Evolutionary conservation across 1,139 yeast species (phyloP).

Genomic region (Candida glucosophila): DNA sequence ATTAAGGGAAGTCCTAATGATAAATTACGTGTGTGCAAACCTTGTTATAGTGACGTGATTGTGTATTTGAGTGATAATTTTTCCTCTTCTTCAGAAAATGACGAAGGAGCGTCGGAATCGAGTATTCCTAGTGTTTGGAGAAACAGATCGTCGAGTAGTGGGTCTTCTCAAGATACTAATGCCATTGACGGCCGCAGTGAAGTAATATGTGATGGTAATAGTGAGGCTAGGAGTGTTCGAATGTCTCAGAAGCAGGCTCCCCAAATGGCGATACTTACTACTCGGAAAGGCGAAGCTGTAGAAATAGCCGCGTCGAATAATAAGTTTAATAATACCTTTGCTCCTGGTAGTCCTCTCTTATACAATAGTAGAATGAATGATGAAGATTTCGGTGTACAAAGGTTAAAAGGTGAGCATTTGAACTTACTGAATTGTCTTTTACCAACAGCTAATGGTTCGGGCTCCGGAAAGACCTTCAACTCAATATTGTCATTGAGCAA

Average conservation of each 20-base stretch:
- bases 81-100: slow-evolving; percentile 11
- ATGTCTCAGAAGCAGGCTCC: slow-evolving; percentile 58
- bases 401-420: slow-evolving; percentile 20
- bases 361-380: slow-evolving; percentile 6
- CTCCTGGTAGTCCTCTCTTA: slow-evolving; percentile 6
- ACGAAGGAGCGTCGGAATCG: slow-evolving; percentile 28
- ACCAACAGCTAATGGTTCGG: not conserved
- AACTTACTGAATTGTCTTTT: slow-evolving; percentile 8
- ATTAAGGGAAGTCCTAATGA: slow-evolving; percentile 40
- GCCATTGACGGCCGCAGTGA: not conserved
- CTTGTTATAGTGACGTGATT: slow-evolving; percentile 65
- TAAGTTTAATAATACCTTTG: slow-evolving; percentile 15
- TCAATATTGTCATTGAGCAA: not conserved
- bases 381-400: slow-evolving; percentile 4
- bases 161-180: not conserved
- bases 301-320: slow-evolving; percentile 46
- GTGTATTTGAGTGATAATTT: slow-evolving; percentile 59
- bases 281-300: slow-evolving; percentile 68
- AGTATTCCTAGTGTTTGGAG: slow-evolving; percentile 10
- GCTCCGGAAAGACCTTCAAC: not conserved
- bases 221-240: slow-evolving; percentile 4
- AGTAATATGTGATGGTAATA: slow-evolving; percentile 12
- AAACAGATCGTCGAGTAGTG: slow-evolving; percentile 17
- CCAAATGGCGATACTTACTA: slow-evolving; percentile 75
- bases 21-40: slow-evolving; percentile 68